Evolutionary conservation across 495 filamentous ascomycete genomes (phyloP), one percentile per base, ranked within the genome.

Genomic region (Xylaria castorea): DNA sequence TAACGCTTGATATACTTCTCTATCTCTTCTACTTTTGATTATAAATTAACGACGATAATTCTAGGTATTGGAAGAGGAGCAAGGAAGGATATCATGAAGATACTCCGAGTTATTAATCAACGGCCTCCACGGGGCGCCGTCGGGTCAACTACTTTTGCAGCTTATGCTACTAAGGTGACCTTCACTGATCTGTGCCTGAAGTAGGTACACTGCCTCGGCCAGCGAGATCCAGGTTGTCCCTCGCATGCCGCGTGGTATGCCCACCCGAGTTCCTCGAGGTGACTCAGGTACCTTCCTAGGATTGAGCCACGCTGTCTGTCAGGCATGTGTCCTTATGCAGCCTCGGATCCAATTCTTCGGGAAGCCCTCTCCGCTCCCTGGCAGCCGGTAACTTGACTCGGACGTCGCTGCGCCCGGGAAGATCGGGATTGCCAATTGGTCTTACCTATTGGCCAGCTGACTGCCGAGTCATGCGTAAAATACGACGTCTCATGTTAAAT

Each of bases 381-480:
- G 11, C 36, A 44, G n/a, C 38, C 46, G 65, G 30, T 38, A 55
- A 42, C 30, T 67, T 38, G 65, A 53, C 42, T 40, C 53, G 44
- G 36, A 71, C 25, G 7, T 71, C 6, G 69, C 34, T 65, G 69
- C 60, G 46, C 57, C 38, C 60, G 69, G 69, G 48, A 71, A 32
- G 48, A 71, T 46, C 61, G 68, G 68, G 68, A 22, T 14, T 30
- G 40, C 42, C 44, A 50, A 70, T 53, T 53, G 51, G 46, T 51
- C 46, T 36, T 51, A 66, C 58, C 38, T 40, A 70, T 51, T 63
- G 68, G 60, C 69, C 69, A 64, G 69, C 60, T 71, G 60, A 65
- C 46, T 57, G 25, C 61, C 60, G 48, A 65, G 60, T 20, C 68
- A 42, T 48, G 55, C 27, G 46, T 61, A 30, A 40, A n/a, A 57